Evolutionary conservation across 23 red algal species (phyloP).

Genomic region (Gracilaria vermiculophylla): DNA sequence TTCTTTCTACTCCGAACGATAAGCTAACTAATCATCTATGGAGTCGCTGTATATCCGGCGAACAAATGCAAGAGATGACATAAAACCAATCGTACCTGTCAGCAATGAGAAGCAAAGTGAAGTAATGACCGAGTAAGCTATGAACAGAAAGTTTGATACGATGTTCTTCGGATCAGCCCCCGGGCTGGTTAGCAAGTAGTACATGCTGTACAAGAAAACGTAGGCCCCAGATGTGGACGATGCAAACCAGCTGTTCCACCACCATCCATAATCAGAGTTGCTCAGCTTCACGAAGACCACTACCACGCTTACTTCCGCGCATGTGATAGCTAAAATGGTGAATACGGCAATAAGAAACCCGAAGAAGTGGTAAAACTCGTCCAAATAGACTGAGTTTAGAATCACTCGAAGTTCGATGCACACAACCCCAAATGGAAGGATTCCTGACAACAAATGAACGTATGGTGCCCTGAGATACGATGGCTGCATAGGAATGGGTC

Average conservation of each 20-base stretch:
- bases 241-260: constrained; percentile 79
- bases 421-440: constrained; percentile 85
- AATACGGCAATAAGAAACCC: constrained; percentile 76
- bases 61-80: constrained; percentile 81
- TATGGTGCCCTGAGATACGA: constrained; percentile 31
- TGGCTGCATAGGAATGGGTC: constrained; percentile 79
- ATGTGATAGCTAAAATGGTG: constrained; percentile 79
- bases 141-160: constrained; percentile 80
- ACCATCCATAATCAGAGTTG: constrained; percentile 82
- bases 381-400: constrained; percentile 71
- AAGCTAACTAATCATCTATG: constrained; percentile 57
- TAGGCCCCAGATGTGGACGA: constrained; percentile 80
- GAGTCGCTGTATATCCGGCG: constrained; percentile 82
- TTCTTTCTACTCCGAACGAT: background rate
- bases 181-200: constrained; percentile 67
- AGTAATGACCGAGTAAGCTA: constrained; percentile 67
- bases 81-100: constrained; percentile 83
- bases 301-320: constrained; percentile 79
- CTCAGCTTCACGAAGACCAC: constrained; percentile 80
- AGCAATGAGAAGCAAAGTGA: constrained; percentile 70
- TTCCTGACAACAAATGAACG: constrained; percentile 50
- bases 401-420: constrained; percentile 87
- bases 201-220: constrained; percentile 88
- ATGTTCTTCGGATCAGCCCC: constrained; percentile 59
- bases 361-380: constrained; percentile 89